Evolutionary conservation across 2,329 filamentous ascomycete species (phyloP).

Genomic region (Pezicula carpinea): DNA sequence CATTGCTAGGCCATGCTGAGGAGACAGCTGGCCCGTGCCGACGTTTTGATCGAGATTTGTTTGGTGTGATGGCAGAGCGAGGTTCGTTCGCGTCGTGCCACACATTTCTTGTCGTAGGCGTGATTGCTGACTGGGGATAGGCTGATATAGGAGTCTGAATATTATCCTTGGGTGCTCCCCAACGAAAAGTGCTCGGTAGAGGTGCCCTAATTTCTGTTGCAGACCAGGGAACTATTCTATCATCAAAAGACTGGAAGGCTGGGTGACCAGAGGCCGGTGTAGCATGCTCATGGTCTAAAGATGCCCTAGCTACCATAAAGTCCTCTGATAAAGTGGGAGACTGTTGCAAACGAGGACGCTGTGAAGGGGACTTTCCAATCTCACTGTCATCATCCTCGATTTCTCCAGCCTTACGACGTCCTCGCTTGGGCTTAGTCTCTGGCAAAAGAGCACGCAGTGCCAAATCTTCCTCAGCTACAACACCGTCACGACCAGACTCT

Average conservation of each 20-base stretch:
- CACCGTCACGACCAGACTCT: slow-evolving; percentile 69
- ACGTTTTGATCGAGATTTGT: slow-evolving; percentile 49
- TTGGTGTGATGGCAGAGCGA: slow-evolving; percentile 68
- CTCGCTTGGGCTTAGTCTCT: slow-evolving; percentile 62
- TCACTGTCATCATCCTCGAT: slow-evolving; percentile 47
- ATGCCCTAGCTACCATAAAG: slow-evolving; percentile 25
- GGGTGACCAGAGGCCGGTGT: slow-evolving; percentile 36
- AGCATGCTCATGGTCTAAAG: slow-evolving; percentile 31
- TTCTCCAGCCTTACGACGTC: slow-evolving; percentile 57
- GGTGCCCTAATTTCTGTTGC: slow-evolving; percentile 14
- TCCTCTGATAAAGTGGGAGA: slow-evolving; percentile 42
- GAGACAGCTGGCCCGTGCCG: slow-evolving; percentile 84
- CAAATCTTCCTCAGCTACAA: slow-evolving; percentile 82
- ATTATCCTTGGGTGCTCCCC: slow-evolving; percentile 42
- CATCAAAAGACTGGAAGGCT: slow-evolving; percentile 20
- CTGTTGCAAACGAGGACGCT: slow-evolving; percentile 55
- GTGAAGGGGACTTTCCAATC: slow-evolving; percentile 43
- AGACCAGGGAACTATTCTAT: slow-evolving; percentile 24
- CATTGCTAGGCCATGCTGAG: slow-evolving; percentile 77
- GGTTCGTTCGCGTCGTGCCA: slow-evolving; percentile 53
- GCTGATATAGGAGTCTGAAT: slow-evolving; percentile 60
- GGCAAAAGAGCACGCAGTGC: slow-evolving; percentile 80
- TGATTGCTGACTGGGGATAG: slow-evolving; percentile 76
- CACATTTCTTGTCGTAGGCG: slow-evolving; percentile 49
- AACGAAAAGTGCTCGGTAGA: slow-evolving; percentile 28